Evolutionary conservation across 2,329 filamentous ascomycete genomes (phyloP).

Genomic region (Bipolaris zeicola): DNA sequence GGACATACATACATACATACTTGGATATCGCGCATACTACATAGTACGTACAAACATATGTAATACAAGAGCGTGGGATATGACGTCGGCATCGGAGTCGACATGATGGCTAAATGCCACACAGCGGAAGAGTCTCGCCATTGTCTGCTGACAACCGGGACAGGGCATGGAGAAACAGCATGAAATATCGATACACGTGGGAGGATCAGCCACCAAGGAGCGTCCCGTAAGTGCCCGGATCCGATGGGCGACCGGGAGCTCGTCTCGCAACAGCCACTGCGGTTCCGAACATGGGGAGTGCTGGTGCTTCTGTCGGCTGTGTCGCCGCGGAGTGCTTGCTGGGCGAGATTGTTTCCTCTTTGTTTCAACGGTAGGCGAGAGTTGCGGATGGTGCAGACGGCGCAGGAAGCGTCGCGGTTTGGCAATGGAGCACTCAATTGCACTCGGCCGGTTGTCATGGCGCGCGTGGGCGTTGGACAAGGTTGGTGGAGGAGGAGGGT

Average conservation of each 20-base stretch:
- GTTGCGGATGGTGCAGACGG: background rate
- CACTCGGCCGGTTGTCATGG: conserved; percentile 2
- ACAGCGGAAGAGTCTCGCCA: conserved; percentile 13
- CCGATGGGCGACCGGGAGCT: conserved; percentile 6
- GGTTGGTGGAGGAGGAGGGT: conserved; percentile 20
- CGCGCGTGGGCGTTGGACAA: conserved; percentile 24
- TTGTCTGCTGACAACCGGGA: conserved; percentile 26
- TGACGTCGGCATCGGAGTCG: conserved; percentile 20
- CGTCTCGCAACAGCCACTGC: background rate
- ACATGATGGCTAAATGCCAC: background rate
- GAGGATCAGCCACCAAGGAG: conserved; percentile 26
- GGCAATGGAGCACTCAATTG: background rate
- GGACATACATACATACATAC: conserved; percentile 1
- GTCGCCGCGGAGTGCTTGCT: background rate
- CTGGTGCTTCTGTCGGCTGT: background rate
- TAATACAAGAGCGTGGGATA: conserved; percentile 5
- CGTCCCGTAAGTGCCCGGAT: conserved; percentile 21
- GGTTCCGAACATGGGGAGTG: background rate
- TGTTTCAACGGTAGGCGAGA: no score
- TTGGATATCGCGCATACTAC: no score
- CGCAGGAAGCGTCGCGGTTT: background rate
- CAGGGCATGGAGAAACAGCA: conserved; percentile 12
- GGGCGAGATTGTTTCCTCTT: no score
- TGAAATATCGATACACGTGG: conserved; percentile 22
- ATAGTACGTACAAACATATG: no score